A percentile compares a stretch with the other conserved stretches of the same genome.
phyloP scores from a whole-genome alignment of 2,329 filamentous ascomycete species.

The Trichophyton benhamiae region DNA sequence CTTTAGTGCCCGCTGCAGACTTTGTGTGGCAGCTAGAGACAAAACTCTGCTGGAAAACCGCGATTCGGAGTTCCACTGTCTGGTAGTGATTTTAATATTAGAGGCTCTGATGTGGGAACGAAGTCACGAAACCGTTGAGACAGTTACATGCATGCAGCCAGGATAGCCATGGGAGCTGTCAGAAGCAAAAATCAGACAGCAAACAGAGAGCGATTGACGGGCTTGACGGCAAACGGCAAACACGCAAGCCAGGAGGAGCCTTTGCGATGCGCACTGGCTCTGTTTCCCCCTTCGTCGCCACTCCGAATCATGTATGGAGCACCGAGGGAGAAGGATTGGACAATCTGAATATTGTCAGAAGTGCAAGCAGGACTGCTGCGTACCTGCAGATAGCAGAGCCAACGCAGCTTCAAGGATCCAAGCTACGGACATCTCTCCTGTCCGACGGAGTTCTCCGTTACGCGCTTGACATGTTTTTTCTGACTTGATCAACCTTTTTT shows the following conservation, averaged over 20 bases:
- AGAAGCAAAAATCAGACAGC: not conserved
- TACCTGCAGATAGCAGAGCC: not conserved
- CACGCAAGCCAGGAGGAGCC: too few relatives aligned
- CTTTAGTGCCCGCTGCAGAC: not conserved
- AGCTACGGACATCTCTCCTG: not conserved
- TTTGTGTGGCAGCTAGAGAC: not conserved
- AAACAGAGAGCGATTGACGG: not conserved
- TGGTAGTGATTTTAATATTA: not conserved
- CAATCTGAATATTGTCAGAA: not conserved
- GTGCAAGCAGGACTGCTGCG: not conserved
- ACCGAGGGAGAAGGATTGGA: too few relatives aligned
- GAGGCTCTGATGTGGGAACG: not conserved
- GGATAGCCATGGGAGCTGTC: not conserved
- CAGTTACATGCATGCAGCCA: not conserved
- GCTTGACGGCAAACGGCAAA: too few relatives aligned
- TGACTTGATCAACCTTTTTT: not conserved
- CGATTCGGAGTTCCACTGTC: not conserved
- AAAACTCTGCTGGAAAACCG: not conserved
- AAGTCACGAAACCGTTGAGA: slow-evolving; percentile 1
- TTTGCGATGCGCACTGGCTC: too few relatives aligned
- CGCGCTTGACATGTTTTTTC: not conserved
- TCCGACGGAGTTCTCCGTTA: not conserved
- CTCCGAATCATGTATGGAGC: too few relatives aligned
- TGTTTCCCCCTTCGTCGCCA: too few relatives aligned
- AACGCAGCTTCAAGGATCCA: not conserved